Evolutionary conservation across 768 basidiomycete species (phyloP), one percentile per base, ranked within the genome.

Genomic region (Boletus insuetus): DNA sequence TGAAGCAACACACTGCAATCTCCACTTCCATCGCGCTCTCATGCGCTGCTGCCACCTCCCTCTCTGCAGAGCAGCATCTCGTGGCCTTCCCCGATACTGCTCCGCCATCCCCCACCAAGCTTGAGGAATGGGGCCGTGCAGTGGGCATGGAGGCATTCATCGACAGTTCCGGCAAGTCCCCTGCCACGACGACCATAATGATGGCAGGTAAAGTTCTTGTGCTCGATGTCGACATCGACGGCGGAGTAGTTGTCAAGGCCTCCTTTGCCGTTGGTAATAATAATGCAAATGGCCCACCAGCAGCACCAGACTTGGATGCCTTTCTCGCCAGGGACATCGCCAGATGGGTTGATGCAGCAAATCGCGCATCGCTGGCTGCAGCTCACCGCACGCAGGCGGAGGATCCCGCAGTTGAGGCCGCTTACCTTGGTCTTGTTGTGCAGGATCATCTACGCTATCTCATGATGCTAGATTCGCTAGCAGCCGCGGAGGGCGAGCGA

Each of bases 201-300:
- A 78, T 91, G 37, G 90, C 84, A 4, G 90, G 90, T 2, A 89
- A 89, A 67, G 83, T 90, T n/a, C 73, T 92, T 11, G 89, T 91
- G 34, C 72, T 91, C 51, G 90, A 92, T 65, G 77, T 91, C 55
- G 85, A 89, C 60, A 80, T 92, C 58, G 69, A 72, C 13, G 69
- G 63, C 45, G 56, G 57, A 26, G 77, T 79, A 0, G 79, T 74
- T 39, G 81, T 89, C 60, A 91, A 89, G 67, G 88, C 86, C 3
- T 84, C 87, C 9, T 90, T 87, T 67, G 90, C 87, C 1, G 77
- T 82, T 31, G 64, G 70, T 24, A 69, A 73, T 34, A 71, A 76
- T n/a, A 77, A 73, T 42, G 73, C 79, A 3, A 80, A 74, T 35
- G 78, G 79, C 6, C 48, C 68, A 5, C 82, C 84, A 3, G 69